phyloP scores from a whole-genome alignment of 345 rosid species.

The Clarkia xantiana region DNA sequence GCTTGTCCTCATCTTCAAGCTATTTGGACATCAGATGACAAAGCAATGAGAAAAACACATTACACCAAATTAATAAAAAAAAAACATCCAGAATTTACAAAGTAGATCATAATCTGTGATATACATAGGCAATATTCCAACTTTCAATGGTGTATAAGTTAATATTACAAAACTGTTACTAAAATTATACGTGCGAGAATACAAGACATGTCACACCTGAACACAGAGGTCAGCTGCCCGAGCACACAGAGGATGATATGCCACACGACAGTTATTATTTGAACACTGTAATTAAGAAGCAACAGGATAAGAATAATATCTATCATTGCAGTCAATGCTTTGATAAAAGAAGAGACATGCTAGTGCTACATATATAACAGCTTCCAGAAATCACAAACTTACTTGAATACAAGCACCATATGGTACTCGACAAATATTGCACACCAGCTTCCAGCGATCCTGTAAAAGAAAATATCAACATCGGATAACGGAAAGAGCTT shows the following conservation, averaged over 20 bases:
- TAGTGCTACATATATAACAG: not conserved
- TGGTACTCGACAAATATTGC: slow-evolving; percentile 78
- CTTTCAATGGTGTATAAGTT: not conserved
- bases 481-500: not conserved
- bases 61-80: not conserved
- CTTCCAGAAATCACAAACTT: slow-evolving; percentile 13
- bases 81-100: not conserved
- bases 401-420: slow-evolving; percentile 98
- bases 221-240: slow-evolving; percentile 95
- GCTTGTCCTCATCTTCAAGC: slow-evolving; percentile 89
- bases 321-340: not conserved
- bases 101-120: not conserved
- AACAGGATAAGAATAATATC: not conserved
- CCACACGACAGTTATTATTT: slow-evolving; percentile 69
- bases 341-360: not conserved
- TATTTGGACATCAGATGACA: slow-evolving; percentile 14
- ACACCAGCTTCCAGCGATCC: slow-evolving; percentile 94
- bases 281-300: slow-evolving; percentile 47
- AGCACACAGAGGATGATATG: slow-evolving; percentile 96
- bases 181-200: not conserved
- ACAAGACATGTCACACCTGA: slow-evolving; percentile 41
- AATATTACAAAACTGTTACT: not conserved
- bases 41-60: not conserved
- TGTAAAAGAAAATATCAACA: slow-evolving; percentile 13
- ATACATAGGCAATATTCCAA: not conserved